Conservation (phyloP, 208 protist species). For the Acanthamoeba royreba region DNA sequence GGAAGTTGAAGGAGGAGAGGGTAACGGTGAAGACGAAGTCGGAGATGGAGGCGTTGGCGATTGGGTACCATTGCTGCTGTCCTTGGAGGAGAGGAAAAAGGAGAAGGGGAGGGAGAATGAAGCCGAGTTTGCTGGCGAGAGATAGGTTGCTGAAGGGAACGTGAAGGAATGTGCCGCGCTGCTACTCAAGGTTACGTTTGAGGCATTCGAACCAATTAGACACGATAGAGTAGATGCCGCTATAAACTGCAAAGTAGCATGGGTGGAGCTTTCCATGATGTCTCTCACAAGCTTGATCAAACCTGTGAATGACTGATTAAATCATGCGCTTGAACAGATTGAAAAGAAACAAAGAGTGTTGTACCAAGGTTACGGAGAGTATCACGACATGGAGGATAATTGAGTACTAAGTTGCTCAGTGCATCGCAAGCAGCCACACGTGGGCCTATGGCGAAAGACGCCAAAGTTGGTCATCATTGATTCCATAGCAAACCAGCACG, state of each 20-base stretch:
- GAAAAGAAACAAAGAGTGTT: no score
- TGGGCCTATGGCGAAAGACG: neutral
- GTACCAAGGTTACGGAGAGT: neutral
- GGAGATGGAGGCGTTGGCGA: neutral
- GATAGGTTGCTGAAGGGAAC: neutral
- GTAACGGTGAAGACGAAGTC: neutral
- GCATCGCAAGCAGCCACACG: neutral
- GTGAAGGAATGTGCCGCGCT: neutral
- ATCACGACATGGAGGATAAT: neutral
- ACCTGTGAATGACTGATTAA: neutral
- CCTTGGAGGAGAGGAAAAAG: neutral
- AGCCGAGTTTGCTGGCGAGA: neutral
- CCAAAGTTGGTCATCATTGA: no score
- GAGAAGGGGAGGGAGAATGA: neutral
- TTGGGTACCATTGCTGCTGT: neutral
- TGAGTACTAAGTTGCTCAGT: neutral
- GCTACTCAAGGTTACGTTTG: neutral
- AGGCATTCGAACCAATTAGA: neutral
- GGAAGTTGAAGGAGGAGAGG: neutral
- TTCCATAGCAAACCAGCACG: no score
- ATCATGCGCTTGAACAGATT: neutral
- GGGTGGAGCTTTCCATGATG: slow-evolving; percentile 22
- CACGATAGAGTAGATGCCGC: neutral
- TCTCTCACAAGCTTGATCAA: neutral
- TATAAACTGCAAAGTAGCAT: neutral